Evolutionary conservation across 164 flowering plant genomes (phyloP).

Genomic region (Vitis labrusca): DNA sequence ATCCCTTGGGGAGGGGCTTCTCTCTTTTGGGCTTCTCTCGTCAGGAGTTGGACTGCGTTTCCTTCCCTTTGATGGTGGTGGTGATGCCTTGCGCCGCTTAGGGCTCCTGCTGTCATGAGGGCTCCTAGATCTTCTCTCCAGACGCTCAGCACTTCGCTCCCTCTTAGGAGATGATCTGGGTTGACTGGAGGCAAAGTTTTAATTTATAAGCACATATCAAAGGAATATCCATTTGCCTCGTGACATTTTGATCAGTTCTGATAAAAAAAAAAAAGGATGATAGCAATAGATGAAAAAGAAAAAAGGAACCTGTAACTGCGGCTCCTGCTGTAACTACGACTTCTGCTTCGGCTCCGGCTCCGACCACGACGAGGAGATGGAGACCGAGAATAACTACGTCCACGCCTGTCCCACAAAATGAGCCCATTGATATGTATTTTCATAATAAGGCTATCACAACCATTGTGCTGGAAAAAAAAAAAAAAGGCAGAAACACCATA

Average conservation of each 20-base stretch:
- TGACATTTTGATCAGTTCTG: no score
- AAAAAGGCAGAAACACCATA: neutral
- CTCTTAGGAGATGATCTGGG: constrained; percentile 60
- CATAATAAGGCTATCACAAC: neutral
- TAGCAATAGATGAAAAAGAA: neutral
- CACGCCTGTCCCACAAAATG: constrained; percentile 29
- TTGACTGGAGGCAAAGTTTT: constrained; percentile 37
- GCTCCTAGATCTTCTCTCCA: constrained; percentile 59
- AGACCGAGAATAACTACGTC: constrained; percentile 66
- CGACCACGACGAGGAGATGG: constrained; percentile 73
- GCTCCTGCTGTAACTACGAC: constrained; percentile 52
- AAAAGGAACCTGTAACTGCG: constrained; percentile 67
- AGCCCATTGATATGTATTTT: no score
- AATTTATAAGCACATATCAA: neutral
- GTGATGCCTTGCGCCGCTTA: constrained; percentile 39
- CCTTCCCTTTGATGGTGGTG: constrained; percentile 57
- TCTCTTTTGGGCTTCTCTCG: constrained; percentile 43
- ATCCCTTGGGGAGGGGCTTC: constrained; percentile 48
- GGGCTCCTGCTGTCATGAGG: constrained; percentile 54
- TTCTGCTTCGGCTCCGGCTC: constrained; percentile 43
- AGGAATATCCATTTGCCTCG: no score
- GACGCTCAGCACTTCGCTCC: constrained; percentile 35
- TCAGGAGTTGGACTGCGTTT: constrained; percentile 59
- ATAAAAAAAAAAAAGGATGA: neutral
- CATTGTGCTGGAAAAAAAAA: neutral